Evolutionary conservation across 768 basidiomycete species (phyloP).

Genomic region (Dendrothele bispora): DNA sequence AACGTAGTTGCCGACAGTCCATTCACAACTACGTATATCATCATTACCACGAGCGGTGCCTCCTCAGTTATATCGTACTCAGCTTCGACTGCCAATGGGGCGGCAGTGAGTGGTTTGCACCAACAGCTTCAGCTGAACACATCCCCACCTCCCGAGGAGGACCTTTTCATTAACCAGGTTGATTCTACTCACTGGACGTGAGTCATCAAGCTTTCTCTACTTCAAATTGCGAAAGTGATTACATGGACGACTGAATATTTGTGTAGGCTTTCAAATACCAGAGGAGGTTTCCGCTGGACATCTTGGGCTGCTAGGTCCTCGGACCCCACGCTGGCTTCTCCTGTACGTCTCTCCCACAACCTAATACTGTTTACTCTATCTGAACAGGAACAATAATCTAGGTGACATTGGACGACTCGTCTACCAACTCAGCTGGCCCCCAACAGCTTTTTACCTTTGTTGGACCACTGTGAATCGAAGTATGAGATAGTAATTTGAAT

Average conservation of each 20-base stretch:
- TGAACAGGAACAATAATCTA: slow-evolving; percentile 29
- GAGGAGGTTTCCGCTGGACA: not conserved
- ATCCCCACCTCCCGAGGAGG: not conserved
- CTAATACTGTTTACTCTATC: slow-evolving; percentile 1
- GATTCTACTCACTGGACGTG: not conserved
- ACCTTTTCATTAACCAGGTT: not conserved
- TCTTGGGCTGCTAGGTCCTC: not conserved
- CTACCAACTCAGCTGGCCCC: not conserved
- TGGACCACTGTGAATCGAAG: not conserved
- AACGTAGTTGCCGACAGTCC: not conserved
- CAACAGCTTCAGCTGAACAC: slow-evolving; percentile 1
- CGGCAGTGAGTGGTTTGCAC: not conserved
- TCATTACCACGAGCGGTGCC: not conserved
- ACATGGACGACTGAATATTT: too few relatives aligned
- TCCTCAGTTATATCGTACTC: not conserved
- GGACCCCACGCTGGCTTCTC: not conserved
- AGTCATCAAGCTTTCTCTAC: not conserved
- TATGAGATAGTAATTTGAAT: too few relatives aligned
- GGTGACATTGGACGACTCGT: not conserved
- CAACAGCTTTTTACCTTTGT: not conserved
- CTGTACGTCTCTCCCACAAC: not conserved
- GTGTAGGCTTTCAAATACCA: not conserved
- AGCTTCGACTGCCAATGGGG: not conserved
- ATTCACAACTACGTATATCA: not conserved
- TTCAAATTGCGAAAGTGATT: not conserved